Conservation (phyloP, 1,284 basidiomycete species). For the Papiliotrema nemorosa region DNA sequence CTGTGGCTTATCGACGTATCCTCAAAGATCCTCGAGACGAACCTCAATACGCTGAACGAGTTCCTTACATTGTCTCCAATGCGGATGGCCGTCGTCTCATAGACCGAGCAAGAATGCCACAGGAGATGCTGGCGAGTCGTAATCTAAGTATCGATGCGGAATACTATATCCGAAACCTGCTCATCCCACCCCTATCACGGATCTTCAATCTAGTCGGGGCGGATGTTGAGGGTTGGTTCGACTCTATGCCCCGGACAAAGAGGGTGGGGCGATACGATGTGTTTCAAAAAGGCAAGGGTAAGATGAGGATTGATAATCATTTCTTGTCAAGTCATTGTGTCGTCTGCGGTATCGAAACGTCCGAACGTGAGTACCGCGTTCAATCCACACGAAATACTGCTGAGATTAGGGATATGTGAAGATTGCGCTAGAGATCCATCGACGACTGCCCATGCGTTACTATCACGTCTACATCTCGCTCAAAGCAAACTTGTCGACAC, state of each 20-base stretch:
- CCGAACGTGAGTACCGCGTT: slow-evolving; percentile 53
- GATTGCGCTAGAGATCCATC: slow-evolving; percentile 59
- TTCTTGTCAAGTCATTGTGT: slow-evolving; percentile 70
- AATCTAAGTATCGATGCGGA: slow-evolving; percentile 67
- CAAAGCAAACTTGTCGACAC: slow-evolving; percentile 59
- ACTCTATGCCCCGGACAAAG: slow-evolving; percentile 66
- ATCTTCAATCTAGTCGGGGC: slow-evolving; percentile 91
- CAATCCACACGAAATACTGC: slow-evolving; percentile 1
- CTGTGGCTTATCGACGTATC: slow-evolving; percentile 74
- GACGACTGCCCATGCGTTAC: slow-evolving; percentile 60
- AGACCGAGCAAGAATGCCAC: slow-evolving; percentile 75
- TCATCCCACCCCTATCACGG: slow-evolving; percentile 84
- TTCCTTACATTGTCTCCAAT: slow-evolving; percentile 82
- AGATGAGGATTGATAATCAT: slow-evolving; percentile 63
- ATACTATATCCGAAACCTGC: slow-evolving; percentile 86
- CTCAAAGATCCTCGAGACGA: slow-evolving; percentile 75
- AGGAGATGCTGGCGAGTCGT: slow-evolving; percentile 68
- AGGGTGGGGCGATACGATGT: slow-evolving; percentile 23
- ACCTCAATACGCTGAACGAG: slow-evolving; percentile 85
- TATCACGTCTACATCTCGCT: slow-evolving; percentile 58
- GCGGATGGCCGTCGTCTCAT: slow-evolving; percentile 69
- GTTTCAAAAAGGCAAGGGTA: slow-evolving; percentile 54
- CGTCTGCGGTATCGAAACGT: slow-evolving; percentile 60
- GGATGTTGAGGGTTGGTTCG: slow-evolving; percentile 82
- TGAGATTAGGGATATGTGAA: slow-evolving; percentile 61